Evolutionary conservation across 164 flowering plant genomes (phyloP).

Genomic region (Saururus chinensis): DNA sequence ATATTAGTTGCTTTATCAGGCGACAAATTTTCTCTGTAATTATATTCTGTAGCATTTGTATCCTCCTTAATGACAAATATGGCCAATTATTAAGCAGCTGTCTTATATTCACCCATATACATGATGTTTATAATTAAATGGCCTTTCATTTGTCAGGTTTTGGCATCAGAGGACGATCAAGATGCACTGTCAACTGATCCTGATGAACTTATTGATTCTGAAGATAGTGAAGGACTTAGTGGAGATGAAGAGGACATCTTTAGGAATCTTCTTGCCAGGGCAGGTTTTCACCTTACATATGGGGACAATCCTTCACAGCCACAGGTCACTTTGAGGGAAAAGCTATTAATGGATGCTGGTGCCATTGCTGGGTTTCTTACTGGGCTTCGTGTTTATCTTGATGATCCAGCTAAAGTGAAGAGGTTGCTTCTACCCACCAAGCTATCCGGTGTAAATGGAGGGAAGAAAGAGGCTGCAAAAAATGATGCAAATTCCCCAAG

Average conservation of each 20-base stretch:
- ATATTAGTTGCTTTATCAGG: too few relatives aligned
- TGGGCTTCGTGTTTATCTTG: constrained; percentile 97
- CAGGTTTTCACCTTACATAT: constrained; percentile 90
- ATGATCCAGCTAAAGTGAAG: constrained; percentile 97
- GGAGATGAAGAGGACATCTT: constrained; percentile 98
- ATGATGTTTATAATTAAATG: neutral
- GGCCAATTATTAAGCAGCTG: too few relatives aligned
- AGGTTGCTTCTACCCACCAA: constrained; percentile 95
- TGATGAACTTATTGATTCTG: constrained; percentile 93
- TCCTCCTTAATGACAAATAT: neutral
- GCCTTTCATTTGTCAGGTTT: constrained; percentile 45
- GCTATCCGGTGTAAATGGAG: constrained; percentile 62
- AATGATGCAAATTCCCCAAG: constrained; percentile 82
- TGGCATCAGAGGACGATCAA: constrained; percentile 96
- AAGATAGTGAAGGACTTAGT: constrained; percentile 93
- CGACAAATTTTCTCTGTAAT: neutral
- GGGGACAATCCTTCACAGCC: constrained; percentile 97
- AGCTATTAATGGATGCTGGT: constrained; percentile 97
- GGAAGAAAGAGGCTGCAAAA: constrained; percentile 46
- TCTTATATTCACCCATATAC: neutral
- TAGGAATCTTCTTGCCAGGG: constrained; percentile 85
- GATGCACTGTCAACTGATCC: constrained; percentile 97
- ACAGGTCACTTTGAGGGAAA: constrained; percentile 89
- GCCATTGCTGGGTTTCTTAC: constrained; percentile 97
- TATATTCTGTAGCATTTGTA: neutral